Evolutionary conservation across 768 basidiomycete species (phyloP).

Genomic region (Saitozyma sp.): DNA sequence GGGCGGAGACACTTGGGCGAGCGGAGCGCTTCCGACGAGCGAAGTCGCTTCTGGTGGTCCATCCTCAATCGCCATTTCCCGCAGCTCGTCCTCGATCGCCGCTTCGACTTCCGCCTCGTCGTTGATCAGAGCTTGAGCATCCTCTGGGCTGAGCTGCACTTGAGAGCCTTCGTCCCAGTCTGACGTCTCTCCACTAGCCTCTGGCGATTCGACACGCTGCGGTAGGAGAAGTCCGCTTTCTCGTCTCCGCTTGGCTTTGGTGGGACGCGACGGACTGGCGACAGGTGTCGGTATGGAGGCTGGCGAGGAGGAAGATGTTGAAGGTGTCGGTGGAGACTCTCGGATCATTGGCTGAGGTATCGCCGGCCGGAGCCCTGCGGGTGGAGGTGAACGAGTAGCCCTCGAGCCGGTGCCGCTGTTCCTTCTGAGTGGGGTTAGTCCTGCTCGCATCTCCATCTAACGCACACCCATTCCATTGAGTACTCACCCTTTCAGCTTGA

Average conservation of each 20-base stretch:
- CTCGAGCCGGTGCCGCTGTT: background rate
- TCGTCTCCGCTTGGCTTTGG: slow-evolving; percentile 3
- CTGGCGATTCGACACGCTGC: no score
- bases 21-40: no score
- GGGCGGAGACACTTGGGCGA: no score
- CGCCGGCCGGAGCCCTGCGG: background rate
- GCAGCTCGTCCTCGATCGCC: no score
- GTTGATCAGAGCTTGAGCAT: no score
- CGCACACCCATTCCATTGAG: background rate
- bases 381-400: slow-evolving; percentile 2
- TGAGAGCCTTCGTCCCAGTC: no score
- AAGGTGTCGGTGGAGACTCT: background rate
- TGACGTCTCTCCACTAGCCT: no score
- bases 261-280: background rate
- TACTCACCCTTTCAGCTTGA: slow-evolving; percentile 11
- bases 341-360: background rate
- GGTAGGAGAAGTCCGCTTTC: slow-evolving; percentile 14
- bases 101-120: no score
- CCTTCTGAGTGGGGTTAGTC: slow-evolving; percentile 1
- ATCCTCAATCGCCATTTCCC: slow-evolving; percentile 2
- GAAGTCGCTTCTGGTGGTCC: background rate
- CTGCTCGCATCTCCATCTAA: background rate
- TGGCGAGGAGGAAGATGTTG: background rate
- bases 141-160: no score
- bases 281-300: background rate